A percentile compares a stretch with the other conserved stretches of the same genome.
Conservation (phyloP, 2,329 filamentous ascomycete species). For the Lachnellula cervina region DNA sequence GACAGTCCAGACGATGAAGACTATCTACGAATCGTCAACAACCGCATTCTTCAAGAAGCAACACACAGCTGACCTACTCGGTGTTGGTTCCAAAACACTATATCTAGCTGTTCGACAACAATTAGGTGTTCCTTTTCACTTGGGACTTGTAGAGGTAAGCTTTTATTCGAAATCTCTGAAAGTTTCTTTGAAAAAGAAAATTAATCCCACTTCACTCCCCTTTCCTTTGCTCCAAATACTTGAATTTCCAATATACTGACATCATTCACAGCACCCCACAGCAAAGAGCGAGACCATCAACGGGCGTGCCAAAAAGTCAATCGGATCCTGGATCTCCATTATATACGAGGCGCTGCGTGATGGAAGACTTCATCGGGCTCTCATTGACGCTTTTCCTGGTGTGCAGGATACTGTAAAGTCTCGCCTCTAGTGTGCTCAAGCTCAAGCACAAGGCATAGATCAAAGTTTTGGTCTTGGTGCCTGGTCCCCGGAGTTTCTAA, state of each 20-base stretch:
- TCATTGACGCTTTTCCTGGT: background rate
- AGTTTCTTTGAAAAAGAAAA: too few relatives aligned
- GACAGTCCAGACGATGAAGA: conserved; percentile 15
- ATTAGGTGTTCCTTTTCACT: conserved; percentile 29
- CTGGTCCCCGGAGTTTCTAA: too few relatives aligned
- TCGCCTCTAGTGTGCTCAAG: background rate
- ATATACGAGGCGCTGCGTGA: conserved; percentile 23
- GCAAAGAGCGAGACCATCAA: conserved; percentile 3
- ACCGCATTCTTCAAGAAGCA: conserved; percentile 19
- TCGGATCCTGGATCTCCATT: conserved; percentile 17
- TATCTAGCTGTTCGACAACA: conserved; percentile 35
- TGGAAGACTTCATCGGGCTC: background rate
- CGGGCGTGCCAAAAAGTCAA: conserved; percentile 11
- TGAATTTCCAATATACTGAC: too few relatives aligned
- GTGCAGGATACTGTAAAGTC: background rate
- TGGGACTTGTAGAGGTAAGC: conserved; percentile 17
- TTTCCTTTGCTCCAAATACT: too few relatives aligned
- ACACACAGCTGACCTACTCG: conserved; percentile 24
- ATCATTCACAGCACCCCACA: background rate
- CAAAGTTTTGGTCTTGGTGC: too few relatives aligned
- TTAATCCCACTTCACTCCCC: too few relatives aligned
- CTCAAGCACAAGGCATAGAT: background rate
- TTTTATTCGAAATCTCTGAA: background rate
- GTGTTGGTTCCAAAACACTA: conserved; percentile 29
- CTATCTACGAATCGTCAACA: conserved; percentile 32